Base-by-base conservation (phyloP, 495 filamentous ascomycete genomes). In the Hypoxylon lienhwacheense region DNA sequence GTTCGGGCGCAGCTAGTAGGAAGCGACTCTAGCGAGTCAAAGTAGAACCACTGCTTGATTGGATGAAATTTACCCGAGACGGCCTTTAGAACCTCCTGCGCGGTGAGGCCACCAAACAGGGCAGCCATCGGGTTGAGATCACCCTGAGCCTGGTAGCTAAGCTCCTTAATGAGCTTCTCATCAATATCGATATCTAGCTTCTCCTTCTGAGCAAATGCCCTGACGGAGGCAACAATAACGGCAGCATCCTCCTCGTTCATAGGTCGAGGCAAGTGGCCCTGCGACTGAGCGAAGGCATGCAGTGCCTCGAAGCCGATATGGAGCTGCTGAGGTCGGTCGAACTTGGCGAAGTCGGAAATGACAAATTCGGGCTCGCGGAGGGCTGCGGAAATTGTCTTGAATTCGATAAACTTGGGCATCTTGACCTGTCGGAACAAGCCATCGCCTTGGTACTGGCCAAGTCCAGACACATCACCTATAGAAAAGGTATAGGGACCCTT, bases 31-130 rank as follows among this genome's bases (percentile, higher is more conserved):
- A 99, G 76, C 5, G 95, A 95, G 70, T 99, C 93, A 57, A 99
- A 93, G 75, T 99, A 99, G 58, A 97, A 79, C 80, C 86, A 95
- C 68, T 97, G 95, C 49, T 87, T 78, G 50, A 97, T 84, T 3
- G 95, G 95, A 56, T 87, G 80, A 73, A 99, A 99, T 70, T 99
- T 99, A 57, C 92, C 93, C 43, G 95, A 99, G 16, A 99, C 88
- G 31, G 92, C 88, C 71, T 99, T 97, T 41, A 99, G 80, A 14
- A 96, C 90, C 66, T 99, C 95, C 70, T 99, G 95, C 7, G 95
- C 95, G 29, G 89, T 86, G 52, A 97, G 80, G 61, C 95, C 95
- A 64, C 95, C 95, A 67, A 96, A 96, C 74, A 97, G 88, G 12
- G 95, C 91, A 17, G 90, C 90, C 81, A 99, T 86, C 7, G 95